These are phyloP conservation scores for Cryptococcus sp. DNA, from an alignment of 1,284 basidiomycete species.

Conservation along the genomic window DNA sequence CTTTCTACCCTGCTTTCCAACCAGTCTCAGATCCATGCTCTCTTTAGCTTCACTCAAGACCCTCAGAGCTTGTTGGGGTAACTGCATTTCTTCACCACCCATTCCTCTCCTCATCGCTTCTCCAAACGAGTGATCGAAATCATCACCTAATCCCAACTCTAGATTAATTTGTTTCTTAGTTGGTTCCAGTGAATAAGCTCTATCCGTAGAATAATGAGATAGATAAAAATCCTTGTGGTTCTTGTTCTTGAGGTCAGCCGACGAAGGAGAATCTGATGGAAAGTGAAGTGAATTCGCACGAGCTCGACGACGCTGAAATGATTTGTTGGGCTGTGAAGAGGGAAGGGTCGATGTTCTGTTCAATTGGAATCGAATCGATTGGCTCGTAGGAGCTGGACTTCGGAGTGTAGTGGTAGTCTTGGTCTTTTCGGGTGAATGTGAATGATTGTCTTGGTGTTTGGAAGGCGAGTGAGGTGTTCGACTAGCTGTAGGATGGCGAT, in stretches of 20 bases:
- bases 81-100: constrained; percentile 36
- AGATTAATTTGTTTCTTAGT: constrained; percentile 18
- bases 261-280: constrained; percentile 8
- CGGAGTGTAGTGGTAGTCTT: too few relatives aligned
- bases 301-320: constrained; percentile 4
- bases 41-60: constrained; percentile 44
- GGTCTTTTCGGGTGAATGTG: too few relatives aligned
- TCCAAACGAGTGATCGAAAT: constrained; percentile 41
- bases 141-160: constrained; percentile 41
- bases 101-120: constrained; percentile 40
- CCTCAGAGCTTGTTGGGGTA: constrained; percentile 39
- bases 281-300: constrained; percentile 32
- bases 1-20: constrained; percentile 44
- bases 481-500: too few relatives aligned
- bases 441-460: too few relatives aligned
- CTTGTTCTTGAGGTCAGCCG: background rate
- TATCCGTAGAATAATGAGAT: constrained; percentile 46
- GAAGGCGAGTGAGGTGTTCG: too few relatives aligned
- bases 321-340: too few relatives aligned
- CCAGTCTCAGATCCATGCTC: constrained; percentile 23
- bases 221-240: constrained; percentile 26
- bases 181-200: constrained; percentile 37
- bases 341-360: too few relatives aligned
- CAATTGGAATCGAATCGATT: too few relatives aligned
- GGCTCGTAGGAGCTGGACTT: too few relatives aligned